These are phyloP conservation scores for Globisporangium carolinianum DNA, from an alignment of 352 stramenopile genomes.

Conservation along the genomic window DNA sequence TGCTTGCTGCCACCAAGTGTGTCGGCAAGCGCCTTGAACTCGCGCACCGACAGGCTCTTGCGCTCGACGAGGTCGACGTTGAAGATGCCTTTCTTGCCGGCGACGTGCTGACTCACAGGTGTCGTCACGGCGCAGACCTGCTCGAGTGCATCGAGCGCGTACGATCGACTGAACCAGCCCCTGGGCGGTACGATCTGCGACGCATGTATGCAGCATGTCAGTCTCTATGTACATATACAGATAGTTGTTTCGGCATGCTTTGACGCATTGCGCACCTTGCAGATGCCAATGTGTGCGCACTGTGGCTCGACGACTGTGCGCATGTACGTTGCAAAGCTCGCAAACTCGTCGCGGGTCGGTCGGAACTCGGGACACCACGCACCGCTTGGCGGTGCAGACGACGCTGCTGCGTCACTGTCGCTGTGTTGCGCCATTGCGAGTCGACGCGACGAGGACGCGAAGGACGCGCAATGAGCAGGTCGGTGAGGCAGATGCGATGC, in stretches of 20 bases:
- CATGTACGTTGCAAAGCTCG: slow-evolving; percentile 80
- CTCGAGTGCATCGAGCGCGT: slow-evolving; percentile 45
- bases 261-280: slow-evolving; percentile 56
- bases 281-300: slow-evolving; percentile 75
- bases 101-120: slow-evolving; percentile 82
- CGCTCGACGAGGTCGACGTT: slow-evolving; percentile 87
- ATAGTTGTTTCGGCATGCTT: too few species aligned
- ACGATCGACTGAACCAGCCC: slow-evolving; percentile 72
- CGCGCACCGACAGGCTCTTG: slow-evolving; percentile 52
- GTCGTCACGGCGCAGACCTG: slow-evolving; percentile 31
- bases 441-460: too few species aligned
- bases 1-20: slow-evolving; percentile 22
- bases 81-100: slow-evolving; percentile 87
- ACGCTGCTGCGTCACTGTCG: too few species aligned
- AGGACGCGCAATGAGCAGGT: too few species aligned
- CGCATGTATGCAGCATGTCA: too few species aligned
- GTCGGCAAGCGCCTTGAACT: slow-evolving; percentile 55
- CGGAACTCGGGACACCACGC: slow-evolving; percentile 81
- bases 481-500: slow-evolving; percentile 13
- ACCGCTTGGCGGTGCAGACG: slow-evolving; percentile 15
- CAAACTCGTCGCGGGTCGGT: slow-evolving; percentile 80
- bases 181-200: slow-evolving; percentile 53
- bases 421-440: too few species aligned
- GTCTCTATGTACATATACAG: too few species aligned
- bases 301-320: slow-evolving; percentile 75